Percentiles rank a stretch among this genome's conserved stretches.
phyloP scores from a whole-genome alignment of 163 green algal genomes.

The Trebouxiophyceae sp. region DNA sequence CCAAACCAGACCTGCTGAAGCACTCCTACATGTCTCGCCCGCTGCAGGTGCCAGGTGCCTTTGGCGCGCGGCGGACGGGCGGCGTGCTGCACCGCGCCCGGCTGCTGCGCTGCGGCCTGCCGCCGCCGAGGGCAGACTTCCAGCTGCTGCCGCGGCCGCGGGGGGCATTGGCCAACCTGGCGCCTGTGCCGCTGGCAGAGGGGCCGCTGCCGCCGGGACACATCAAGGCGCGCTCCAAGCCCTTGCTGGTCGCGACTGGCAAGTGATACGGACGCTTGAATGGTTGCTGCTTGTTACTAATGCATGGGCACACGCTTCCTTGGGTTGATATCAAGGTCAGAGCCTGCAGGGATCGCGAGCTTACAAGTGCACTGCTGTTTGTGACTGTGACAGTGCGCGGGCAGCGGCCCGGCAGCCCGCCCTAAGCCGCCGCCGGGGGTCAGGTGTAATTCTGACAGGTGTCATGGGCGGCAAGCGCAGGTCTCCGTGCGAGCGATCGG shows the following conservation, averaged over 20 bases:
- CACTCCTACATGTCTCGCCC: too few species aligned
- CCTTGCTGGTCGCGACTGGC: neutral
- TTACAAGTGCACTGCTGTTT: too few species aligned
- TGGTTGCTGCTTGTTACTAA: neutral
- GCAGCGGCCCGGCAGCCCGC: too few species aligned
- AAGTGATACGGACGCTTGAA: too few species aligned
- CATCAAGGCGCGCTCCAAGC: constrained; percentile 9
- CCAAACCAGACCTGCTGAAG: too few species aligned
- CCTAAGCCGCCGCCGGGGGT: too few species aligned
- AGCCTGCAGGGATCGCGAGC: too few species aligned
- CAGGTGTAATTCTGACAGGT: neutral
- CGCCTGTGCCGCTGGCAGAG: constrained; percentile 6
- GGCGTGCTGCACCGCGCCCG: neutral
- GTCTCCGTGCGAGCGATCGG: constrained; percentile 66
- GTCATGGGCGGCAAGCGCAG: neutral
- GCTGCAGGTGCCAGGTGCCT: constrained; percentile 1
- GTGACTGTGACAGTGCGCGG: too few species aligned
- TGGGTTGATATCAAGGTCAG: too few species aligned
- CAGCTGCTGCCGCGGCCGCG: constrained; percentile 25
- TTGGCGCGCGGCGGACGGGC: constrained; percentile 1
- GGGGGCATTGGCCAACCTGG: constrained; percentile 34
- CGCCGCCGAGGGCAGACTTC: neutral
- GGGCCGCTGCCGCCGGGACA: neutral
- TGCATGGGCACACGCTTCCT: too few species aligned
- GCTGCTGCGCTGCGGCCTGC: constrained; percentile 7